Evolutionary conservation across 75 land plant genomes (phyloP).

Genomic region (Cupressus sempervirens): DNA sequence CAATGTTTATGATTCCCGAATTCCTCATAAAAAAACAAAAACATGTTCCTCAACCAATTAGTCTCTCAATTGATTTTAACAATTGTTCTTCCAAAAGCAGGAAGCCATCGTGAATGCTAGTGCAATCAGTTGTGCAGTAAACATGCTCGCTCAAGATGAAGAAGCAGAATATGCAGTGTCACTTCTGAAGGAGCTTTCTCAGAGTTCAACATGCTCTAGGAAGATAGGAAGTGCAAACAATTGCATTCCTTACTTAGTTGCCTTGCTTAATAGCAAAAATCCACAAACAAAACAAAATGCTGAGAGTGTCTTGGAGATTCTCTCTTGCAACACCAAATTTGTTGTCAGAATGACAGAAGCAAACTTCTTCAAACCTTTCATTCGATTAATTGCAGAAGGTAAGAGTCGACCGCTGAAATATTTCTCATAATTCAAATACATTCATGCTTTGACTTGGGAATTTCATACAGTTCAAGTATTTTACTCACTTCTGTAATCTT

Average conservation of each 20-base stretch:
- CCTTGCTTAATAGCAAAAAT: slow-evolving; percentile 8
- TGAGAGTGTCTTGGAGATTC: slow-evolving; percentile 16
- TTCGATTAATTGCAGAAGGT: slow-evolving; percentile 18
- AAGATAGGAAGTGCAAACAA: slow-evolving; percentile 20
- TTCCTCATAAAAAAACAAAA: too few species aligned
- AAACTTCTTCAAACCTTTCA: slow-evolving; percentile 20
- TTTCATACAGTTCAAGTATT: background rate
- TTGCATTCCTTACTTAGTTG: slow-evolving; percentile 25
- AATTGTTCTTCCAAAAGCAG: slow-evolving; percentile 7
- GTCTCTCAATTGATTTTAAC: background rate
- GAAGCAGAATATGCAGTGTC: slow-evolving; percentile 13
- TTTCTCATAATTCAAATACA: background rate
- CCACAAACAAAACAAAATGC: slow-evolving; percentile 18
- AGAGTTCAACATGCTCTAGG: slow-evolving; percentile 5
- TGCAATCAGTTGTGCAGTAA: slow-evolving; percentile 19
- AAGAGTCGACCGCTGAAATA: background rate
- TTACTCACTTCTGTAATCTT: background rate
- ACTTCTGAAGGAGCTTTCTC: slow-evolving; percentile 19
- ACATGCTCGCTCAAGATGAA: slow-evolving; percentile 11
- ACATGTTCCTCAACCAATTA: background rate
- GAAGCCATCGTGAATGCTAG: slow-evolving; percentile 24
- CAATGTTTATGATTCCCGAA: background rate
- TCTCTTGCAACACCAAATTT: slow-evolving; percentile 23
- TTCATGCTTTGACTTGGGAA: background rate
- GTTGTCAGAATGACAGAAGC: slow-evolving; percentile 30